Evolutionary conservation across 83 land plant genomes (phyloP), one percentile per base, ranked within the genome.

Genomic region (Picea mariana): DNA sequence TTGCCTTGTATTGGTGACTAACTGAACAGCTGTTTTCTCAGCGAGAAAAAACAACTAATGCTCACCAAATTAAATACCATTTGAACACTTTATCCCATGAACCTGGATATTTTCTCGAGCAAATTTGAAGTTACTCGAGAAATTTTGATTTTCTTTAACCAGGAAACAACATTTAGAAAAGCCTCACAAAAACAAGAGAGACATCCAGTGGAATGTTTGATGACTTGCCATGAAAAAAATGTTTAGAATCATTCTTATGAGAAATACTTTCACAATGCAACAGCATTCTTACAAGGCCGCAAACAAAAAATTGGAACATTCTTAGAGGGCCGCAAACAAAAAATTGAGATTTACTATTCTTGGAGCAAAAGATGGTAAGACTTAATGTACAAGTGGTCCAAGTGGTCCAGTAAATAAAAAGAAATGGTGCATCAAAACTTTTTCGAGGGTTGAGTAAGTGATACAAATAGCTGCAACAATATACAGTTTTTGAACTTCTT

Each of bases 341-440:
- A 73, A 44, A 40, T n/a, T 49, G 77, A n/a, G 26, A 73, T 73
- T 73, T 15, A 47, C 20, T 73, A 21, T 73, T 5, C 77, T 24
- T 9, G 58, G 58, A 73, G 38, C n/a, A 21, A 71, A 71, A 71
- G 75, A 40, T 40, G 75, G 58, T 38, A 9, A 26, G 38, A 8
- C 34, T 69, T 40, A 42, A 73, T 47, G 77, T 73, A 73, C 77
- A 73, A 44, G 77, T n/a, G 58, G 24, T 47, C 24, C 77, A 73
- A 44, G 77, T n/a, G 58, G 24, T 47, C 24, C 77, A 73, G 21
- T 21, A 44, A 3, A 52, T 44, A 73, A 47, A 73, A 17, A 73
- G 24, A 73, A 73, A 73, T 73, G 12, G 26, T 9, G 21, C 77
- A 20, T 73, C 77, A 73, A n/a, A 73, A 73, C 16, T 42, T 17